These are phyloP conservation scores for Lasiosphaeris hirsuta DNA, from an alignment of 495 filamentous ascomycete species.

Conservation along the genomic window DNA sequence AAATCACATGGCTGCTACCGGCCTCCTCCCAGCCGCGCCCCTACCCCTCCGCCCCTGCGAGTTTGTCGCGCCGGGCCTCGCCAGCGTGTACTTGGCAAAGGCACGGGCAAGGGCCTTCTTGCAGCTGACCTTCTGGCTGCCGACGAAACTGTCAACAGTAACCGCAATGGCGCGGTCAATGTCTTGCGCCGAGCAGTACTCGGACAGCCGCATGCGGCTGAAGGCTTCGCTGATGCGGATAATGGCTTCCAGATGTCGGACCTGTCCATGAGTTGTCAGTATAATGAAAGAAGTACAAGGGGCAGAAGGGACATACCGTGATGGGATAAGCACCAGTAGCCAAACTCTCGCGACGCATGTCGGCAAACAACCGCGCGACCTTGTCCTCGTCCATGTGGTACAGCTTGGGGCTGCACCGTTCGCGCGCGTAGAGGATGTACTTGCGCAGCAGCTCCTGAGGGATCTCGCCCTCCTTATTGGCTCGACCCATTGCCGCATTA, in stretches of 20 bases:
- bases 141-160: slow-evolving; percentile 93
- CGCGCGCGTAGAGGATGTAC: slow-evolving; percentile 94
- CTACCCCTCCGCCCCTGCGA: too few species aligned
- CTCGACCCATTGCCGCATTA: slow-evolving; percentile 37
- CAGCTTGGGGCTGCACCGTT: slow-evolving; percentile 85
- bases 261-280: slow-evolving; percentile 48
- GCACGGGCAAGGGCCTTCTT: slow-evolving; percentile 96
- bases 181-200: slow-evolving; percentile 84
- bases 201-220: slow-evolving; percentile 91
- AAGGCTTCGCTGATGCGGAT: slow-evolving; percentile 91
- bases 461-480: slow-evolving; percentile 70
- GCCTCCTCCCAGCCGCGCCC: too few species aligned
- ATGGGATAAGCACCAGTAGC: slow-evolving; percentile 97
- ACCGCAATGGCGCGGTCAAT: slow-evolving; percentile 98
- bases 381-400: slow-evolving; percentile 99
- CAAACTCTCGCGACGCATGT: slow-evolving; percentile 89
- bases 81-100: slow-evolving; percentile 89
- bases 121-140: slow-evolving; percentile 93
- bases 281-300: background rate
- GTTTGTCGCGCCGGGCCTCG: slow-evolving; percentile 33
- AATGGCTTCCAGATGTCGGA: slow-evolving; percentile 96
- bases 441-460: slow-evolving; percentile 90
- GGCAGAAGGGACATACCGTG: slow-evolving; percentile 61
- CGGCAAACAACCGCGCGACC: slow-evolving; percentile 86
- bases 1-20: too few species aligned